Base-by-base conservation (phyloP, 441 rosid genomes). In the Erodium texanum region DNA sequence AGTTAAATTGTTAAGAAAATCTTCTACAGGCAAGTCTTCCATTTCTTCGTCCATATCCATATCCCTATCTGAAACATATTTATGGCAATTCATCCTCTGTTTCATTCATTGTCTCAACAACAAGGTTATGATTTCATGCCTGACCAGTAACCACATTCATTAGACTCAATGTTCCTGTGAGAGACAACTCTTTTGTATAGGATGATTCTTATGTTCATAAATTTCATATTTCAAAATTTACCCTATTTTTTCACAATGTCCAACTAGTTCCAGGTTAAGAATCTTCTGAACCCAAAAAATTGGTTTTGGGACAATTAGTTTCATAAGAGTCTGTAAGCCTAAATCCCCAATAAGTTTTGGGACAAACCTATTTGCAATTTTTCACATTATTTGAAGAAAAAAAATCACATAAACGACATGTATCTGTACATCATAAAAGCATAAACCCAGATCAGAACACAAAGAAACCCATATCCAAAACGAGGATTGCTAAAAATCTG, bases 381-480 rank as follows among this genome's bases (percentile, higher is more conserved):
- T 62, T 24, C 36, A 16, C 38, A 62, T 32, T 32, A 32, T 32
- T 32, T 32, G 43, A 68, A 18, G 16, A 71, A 36, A 75, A 63
- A 1, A 7, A n/a, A 23, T 16, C 29, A 16, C 9, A 2, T 7
- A 8, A 32, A 20, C 7, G 22, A 32, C 61, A 59, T 24, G 1
- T 48, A n/a, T 48, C 64, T 29, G 23, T 48, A 36, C 0, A 16
- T 6, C 19, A 41, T 10, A 10, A 18, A 7, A 45, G 29, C 45
- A 62, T 38, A 66, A 73, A 8, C 64, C 74, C 69, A 56, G 36
- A 56, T 32, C 66, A 73, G 36, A 62, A 24, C 32, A 24, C 38
- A 62, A 24, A n/a, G 23, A 27, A 34, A 27, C 10, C 45, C 67
- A 29, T 3, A 32, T 34, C 36, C 15, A 34, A 16, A 34, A 10